Evolutionary conservation across 2,329 filamentous ascomycete genomes (phyloP), one percentile per base, ranked within the genome.

Genomic region (Fusarium nodosum): DNA sequence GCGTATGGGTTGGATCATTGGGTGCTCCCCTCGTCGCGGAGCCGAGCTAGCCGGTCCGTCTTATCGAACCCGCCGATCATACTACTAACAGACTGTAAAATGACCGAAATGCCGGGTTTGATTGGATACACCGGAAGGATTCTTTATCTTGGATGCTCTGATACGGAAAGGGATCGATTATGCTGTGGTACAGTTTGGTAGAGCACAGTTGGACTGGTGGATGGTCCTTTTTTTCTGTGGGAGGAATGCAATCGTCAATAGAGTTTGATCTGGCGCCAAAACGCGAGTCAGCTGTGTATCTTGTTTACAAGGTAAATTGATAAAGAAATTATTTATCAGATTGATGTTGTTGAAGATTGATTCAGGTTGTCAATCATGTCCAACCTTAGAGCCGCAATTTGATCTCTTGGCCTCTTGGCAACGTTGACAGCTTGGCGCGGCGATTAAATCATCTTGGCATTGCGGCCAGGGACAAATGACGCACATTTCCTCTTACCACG

Each of bases 371-470:
- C 9, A 36, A 20, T 31, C 36, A 64, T 51, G 57, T 39, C 61
- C 38, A 61, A 22, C 16, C n/a, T 36, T 64, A 64, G 41, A 65
- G 16, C 62, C 62, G 53, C 12, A 13, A 24, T 59, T 60, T 39
- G 45, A 30, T 60, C 53, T 60, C 62, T 65, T 65, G 62, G 62
- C 62, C 53, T 60, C 62, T 65, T 65, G 62, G 62, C 62, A 59
- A 26, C 41, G n/a, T 33, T 58, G 60, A 48, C 62, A 60, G 60
- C 62, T 65, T 65, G 62, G 62, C 62, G 30, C 30, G 26, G 38
- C 13, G 24, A 38, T 44, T 26, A n/a, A n/a, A 10, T 13, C 28
- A 53, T 38, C 61, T 64, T 64, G 61, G 61, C 61, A 64, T 26
- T 11, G 20, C 22, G 8, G 44, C 28, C n/a, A 11, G 20, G 18